Evolutionary conservation across 1,139 yeast species (phyloP), one percentile per base, ranked within the genome.

Genomic region (Maudiozyma humilis): DNA sequence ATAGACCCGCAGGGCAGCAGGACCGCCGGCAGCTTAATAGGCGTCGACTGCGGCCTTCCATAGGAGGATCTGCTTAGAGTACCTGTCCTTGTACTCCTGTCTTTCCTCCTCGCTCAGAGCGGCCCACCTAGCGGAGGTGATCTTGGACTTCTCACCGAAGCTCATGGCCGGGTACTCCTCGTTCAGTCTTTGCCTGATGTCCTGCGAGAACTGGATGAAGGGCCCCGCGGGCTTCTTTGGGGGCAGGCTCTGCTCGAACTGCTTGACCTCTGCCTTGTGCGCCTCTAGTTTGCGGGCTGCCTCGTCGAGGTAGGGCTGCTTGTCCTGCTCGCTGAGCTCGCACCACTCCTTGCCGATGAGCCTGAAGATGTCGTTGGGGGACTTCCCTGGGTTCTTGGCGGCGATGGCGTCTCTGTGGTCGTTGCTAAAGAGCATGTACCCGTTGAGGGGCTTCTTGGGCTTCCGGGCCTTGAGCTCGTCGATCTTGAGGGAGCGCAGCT

Each of bases 371-470:
- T 59, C 60, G 16, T 46, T 35, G 17, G 49, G 43, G 3, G 48
- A 36, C 3, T 45, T 36, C 8, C 42, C 47, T 41, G 66, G 66
- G 47, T 56, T 45, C 16, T 50, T 40, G 3, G 41, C 36, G 23
- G n/a, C 54, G 31, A 8, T 41, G n/a, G 2, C 32, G 18, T 20
- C n/a, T 51, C 63, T 59, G 16, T 47, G 40, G 3, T 46, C 46
- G 2, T 40, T 42, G 25, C 44, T 46, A 51, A 44, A 63, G 17
- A 50, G 33, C 23, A 61, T 31, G 41, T 52, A 63, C 4, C 55
- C 47, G 14, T 53, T 43, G 4, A 49, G 40, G 36, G 66, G 66
- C 51, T 56, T 59, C 52, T 61, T 61, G 46, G 63, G 62, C 6
- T 57, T 59, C 34, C 49, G 46, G 36, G 55, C 53, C 37, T 47